Evolutionary conservation across 805 yeast species (phyloP).

Genomic region (Myxozyma neotropica): DNA sequence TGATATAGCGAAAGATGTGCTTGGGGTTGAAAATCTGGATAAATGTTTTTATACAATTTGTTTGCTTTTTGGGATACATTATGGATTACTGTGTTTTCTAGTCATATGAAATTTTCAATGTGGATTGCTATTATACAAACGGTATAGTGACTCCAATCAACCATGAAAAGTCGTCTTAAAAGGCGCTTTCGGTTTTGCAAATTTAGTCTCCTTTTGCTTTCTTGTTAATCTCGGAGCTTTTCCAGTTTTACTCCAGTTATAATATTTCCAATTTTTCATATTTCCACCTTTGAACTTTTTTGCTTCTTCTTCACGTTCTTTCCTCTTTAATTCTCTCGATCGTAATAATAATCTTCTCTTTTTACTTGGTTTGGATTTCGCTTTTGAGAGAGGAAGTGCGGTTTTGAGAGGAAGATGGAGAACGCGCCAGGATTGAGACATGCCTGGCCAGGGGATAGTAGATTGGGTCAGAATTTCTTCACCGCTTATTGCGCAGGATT

Average conservation of each 20-base stretch:
- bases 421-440: constrained; percentile 26
- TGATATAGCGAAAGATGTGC: constrained; percentile 11
- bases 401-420: constrained; percentile 13
- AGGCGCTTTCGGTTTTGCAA: constrained; percentile 3
- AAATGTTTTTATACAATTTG: background rate
- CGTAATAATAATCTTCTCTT: constrained; percentile 22
- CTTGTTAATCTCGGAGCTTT: constrained; percentile 9
- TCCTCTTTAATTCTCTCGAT: background rate
- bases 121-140: too few relatives aligned
- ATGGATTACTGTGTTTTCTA: too few relatives aligned
- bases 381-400: background rate
- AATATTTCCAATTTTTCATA: constrained; percentile 21
- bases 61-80: background rate
- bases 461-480: constrained; percentile 20
- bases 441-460: constrained; percentile 20
- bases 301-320: background rate
- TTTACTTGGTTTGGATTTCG: constrained; percentile 21
- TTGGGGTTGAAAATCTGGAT: constrained; percentile 10
- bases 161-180: constrained; percentile 1
- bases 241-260: constrained; percentile 6
- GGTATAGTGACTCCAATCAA: background rate
- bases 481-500: constrained; percentile 21
- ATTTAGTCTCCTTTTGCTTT: background rate
- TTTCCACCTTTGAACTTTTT: constrained; percentile 15
- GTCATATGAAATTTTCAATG: too few relatives aligned